A percentile compares a stretch with the other conserved stretches of the same genome.
Conservation (phyloP, 148 eudicot genomes). For the Spergularia bocconei region DNA sequence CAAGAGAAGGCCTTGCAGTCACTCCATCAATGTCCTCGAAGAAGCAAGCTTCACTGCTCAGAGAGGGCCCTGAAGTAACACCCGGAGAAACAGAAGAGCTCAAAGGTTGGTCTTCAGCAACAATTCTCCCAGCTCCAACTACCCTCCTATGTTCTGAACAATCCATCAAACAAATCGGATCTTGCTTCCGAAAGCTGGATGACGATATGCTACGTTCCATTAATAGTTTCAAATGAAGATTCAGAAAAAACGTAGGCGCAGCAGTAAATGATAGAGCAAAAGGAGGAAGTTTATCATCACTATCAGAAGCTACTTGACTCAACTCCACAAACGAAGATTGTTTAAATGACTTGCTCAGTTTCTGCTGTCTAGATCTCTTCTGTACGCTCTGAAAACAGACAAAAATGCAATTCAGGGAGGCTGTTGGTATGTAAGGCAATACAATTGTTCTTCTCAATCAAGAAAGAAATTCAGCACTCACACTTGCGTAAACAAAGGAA, state of each 20-base stretch:
- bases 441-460: neutral
- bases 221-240: conserved; percentile 70
- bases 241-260: conserved; percentile 64
- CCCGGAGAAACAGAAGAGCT: conserved; percentile 22
- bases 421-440: neutral
- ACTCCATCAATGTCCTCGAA: conserved; percentile 28
- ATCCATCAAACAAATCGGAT: conserved; percentile 32
- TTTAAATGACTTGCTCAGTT: conserved; percentile 29
- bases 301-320: conserved; percentile 28
- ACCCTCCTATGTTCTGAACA: conserved; percentile 25
- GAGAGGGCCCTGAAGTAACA: conserved; percentile 25
- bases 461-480: neutral
- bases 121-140: conserved; percentile 18
- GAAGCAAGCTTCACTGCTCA: conserved; percentile 23
- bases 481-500: neutral
- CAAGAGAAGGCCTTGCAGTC: conserved; percentile 20
- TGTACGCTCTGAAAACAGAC: conserved; percentile 37
- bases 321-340: conserved; percentile 33
- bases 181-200: conserved; percentile 38
- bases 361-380: conserved; percentile 31
- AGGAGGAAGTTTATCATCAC: conserved; percentile 46
- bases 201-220: conserved; percentile 63
- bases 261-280: conserved; percentile 68
- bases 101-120: conserved; percentile 25
- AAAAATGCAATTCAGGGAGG: conserved; percentile 18